Evolutionary conservation across 108 stramenopile species (phyloP).

Genomic region (Pseudonitzschia pungens): DNA sequence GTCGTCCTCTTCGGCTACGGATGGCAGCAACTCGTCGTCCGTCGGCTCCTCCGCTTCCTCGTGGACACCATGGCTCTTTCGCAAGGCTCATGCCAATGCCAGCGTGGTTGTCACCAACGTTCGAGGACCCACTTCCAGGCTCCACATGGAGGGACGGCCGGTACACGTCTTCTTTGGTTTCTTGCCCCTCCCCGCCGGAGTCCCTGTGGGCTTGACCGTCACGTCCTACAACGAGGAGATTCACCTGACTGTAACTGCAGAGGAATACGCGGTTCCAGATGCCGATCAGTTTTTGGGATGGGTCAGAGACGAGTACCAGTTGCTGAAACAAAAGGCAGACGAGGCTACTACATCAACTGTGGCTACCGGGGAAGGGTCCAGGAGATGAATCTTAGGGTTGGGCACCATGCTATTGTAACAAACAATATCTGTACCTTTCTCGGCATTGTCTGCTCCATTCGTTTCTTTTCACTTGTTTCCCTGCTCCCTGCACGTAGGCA

Average conservation of each 20-base stretch:
- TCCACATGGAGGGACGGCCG: constrained; percentile 67
- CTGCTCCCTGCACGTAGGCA: too few relatives aligned
- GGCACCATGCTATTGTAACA: too few relatives aligned
- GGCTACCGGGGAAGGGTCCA: neutral
- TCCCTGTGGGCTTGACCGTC: constrained; percentile 79
- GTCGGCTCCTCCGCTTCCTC: constrained; percentile 33
- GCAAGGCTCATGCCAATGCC: constrained; percentile 64
- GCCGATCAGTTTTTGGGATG: constrained; percentile 76
- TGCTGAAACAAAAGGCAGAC: constrained; percentile 21
- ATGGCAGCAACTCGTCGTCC: constrained; percentile 6
- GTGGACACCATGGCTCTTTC: constrained; percentile 49
- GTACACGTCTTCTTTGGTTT: constrained; percentile 76
- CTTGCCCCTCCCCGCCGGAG: constrained; percentile 78
- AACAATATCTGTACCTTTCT: too few relatives aligned
- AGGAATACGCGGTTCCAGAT: constrained; percentile 84
- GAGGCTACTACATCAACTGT: neutral
- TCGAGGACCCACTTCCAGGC: constrained; percentile 53
- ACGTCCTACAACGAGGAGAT: constrained; percentile 60
- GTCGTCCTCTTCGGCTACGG: neutral
- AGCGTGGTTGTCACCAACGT: constrained; percentile 75
- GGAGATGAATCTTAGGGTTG: too few relatives aligned
- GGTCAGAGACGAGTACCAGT: constrained; percentile 74
- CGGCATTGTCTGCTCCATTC: too few relatives aligned
- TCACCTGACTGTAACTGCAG: constrained; percentile 69
- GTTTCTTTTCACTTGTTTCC: too few relatives aligned